Evolutionary conservation across 441 rosid genomes (phyloP), one percentile per base, ranked within the genome.

Genomic region (Gossypium aridum): DNA sequence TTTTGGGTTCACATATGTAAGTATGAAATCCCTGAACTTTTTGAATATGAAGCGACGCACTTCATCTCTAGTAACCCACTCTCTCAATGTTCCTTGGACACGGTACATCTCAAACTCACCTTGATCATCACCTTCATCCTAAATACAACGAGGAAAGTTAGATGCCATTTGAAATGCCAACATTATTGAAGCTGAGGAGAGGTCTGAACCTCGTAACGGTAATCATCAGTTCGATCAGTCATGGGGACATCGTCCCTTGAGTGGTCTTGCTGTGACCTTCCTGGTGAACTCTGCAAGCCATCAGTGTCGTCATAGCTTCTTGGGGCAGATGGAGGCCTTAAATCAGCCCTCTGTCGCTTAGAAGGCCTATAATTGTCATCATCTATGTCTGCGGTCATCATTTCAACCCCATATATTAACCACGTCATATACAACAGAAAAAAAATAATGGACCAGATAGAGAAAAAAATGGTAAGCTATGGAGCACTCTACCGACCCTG

Each of bases 51-150:
- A 96, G 34, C 98, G 96, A 0, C 97, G 92, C 47, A 93, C 97
- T 89, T 96, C 99, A 74, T 92, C 97, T 80, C 98, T 86, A 23
- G 94, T 92, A 76, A 96, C 99, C 99, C 99, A 96, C 81, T 96
- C 97, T 76, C 99, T 87, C 64, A 96, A 67, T 4, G 94, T 91
- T 79, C 98, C 98, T 78, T 92, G 98, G 37, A 96, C 96, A 0
- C 91, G 82, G 81, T 96, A 96, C 98, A 93, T 92, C 86, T 91
- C 97, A 81, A 88, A 90, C 82, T 92, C 97, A 0, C 87, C 90
- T 55, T 89, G 98, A 73, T 92, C 97, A 0, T 89, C 96, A 63
- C 88, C 93, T 0, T 59, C 64, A 64, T 92, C 97, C 97, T 91
- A 59, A 69, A 71, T 7, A 45, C n/a, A 22, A 56, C 0, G 34